Evolutionary conservation across 2,329 filamentous ascomycete species (phyloP), one percentile per base, ranked within the genome.

Genomic region (Aspergillus sp.): DNA sequence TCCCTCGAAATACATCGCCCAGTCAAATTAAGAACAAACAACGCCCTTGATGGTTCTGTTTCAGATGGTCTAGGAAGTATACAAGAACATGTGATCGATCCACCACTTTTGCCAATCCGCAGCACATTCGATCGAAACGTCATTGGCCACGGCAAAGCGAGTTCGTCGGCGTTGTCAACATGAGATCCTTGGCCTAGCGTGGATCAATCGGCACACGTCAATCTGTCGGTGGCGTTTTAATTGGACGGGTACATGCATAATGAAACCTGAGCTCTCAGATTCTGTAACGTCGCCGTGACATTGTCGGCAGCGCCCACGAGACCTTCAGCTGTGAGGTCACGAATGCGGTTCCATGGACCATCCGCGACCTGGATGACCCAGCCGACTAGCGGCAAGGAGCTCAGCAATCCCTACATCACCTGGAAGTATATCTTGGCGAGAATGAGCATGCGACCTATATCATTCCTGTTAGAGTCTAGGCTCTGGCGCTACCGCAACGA

Each of bases 211-310:
- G 41, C 34, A 38, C 45, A 47, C 48, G 53, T 45, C 38, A 43
- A 29, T 31, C 20, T 31, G 46, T 49, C 20, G 50, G 45, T 49
- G 34, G 40, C 31, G 42, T 58, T 45, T 49, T 50, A 47, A 53
- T 45, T 43, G 16, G 20, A 50, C 65, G 67, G 64, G 53, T 64
- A 59, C 58, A 44, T 63, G 62, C 67, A 60, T 58, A 50, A 54
- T 36, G 47, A n/a, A 32, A 42, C 49, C 50, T 38, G 31, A 31
- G 20, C 36, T 45, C 48, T 44, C 23, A 44, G 42, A 49, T 52
- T 29, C n/a, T 23, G 46, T 45, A 38, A 47, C 40, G 29, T 40
- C 20, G 49, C 44, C 20, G 34, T 23, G 23, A 42, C 45, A 16
- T 31, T 50, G 20, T 52, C 41, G 40, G 34, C 25, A 60, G 53